Conservation (phyloP, 305 asterid genomes). For the Plantago lanceolata region DNA sequence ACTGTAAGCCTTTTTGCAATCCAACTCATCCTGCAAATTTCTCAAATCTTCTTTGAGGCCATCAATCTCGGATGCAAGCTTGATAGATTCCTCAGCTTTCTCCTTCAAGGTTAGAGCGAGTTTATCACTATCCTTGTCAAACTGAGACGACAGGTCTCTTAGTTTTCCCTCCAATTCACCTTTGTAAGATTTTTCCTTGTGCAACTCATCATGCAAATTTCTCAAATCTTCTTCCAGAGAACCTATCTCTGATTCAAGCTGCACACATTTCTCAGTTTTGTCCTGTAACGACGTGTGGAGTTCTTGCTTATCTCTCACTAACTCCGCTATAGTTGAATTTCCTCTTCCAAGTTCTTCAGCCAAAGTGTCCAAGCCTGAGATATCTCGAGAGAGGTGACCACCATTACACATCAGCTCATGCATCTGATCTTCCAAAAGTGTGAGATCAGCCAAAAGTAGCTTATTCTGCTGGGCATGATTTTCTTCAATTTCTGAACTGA, state of each 20-base stretch:
- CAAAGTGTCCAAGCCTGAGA: conserved; percentile 46
- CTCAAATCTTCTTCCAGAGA: conserved; percentile 45
- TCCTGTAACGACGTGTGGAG: conserved; percentile 40
- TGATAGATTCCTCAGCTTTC: conserved; percentile 49
- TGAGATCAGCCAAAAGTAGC: conserved; percentile 64
- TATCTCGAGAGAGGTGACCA: conserved; percentile 53
- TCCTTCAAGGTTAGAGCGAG: conserved; percentile 38
- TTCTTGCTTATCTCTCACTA: conserved; percentile 48
- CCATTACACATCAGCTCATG: conserved; percentile 52
- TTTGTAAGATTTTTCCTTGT: conserved; percentile 39
- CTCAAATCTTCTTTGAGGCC: conserved; percentile 47
- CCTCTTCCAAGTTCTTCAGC: conserved; percentile 55
- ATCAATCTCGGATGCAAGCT: conserved; percentile 53
- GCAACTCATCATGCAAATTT: conserved; percentile 48
- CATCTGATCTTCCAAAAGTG: conserved; percentile 56
- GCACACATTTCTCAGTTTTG: conserved; percentile 47
- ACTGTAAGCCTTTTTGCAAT: conserved; percentile 39
- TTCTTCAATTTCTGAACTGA: conserved; percentile 57
- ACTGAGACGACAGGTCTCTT: conserved; percentile 46
- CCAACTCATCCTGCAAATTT: conserved; percentile 49
- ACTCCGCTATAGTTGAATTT: conserved; percentile 41
- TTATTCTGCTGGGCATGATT: conserved; percentile 39
- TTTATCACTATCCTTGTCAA: conserved; percentile 53
- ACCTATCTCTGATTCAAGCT: conserved; percentile 50
- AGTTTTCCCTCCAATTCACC: conserved; percentile 52